Conservation (phyloP, 2,329 filamentous ascomycete species). For the Penicillium griseofulvum region DNA sequence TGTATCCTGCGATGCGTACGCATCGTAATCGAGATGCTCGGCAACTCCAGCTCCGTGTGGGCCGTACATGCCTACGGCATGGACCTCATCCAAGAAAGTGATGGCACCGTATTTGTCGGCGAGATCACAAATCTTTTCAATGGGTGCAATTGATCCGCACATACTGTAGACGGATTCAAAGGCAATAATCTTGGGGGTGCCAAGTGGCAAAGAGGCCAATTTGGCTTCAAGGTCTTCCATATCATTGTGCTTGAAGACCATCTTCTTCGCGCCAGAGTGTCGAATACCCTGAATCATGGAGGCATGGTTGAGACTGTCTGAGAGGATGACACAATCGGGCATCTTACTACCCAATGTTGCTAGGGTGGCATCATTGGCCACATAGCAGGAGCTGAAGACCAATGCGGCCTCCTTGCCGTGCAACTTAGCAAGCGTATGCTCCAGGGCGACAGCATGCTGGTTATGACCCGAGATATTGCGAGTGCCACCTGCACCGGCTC, state of each 20-base stretch:
- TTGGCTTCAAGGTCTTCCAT: slow-evolving; percentile 89
- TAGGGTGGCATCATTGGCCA: slow-evolving; percentile 95
- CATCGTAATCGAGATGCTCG: slow-evolving; percentile 93
- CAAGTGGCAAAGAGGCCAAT: slow-evolving; percentile 77
- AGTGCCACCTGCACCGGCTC: slow-evolving; percentile 90
- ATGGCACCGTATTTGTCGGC: slow-evolving; percentile 97
- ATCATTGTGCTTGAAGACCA: slow-evolving; percentile 99
- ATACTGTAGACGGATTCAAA: slow-evolving; percentile 99
- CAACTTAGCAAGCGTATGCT: slow-evolving; percentile 77
- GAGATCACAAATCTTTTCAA: slow-evolving; percentile 91
- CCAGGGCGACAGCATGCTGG: slow-evolving; percentile 82
- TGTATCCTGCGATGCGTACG: slow-evolving; percentile 71
- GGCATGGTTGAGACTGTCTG: slow-evolving; percentile 94
- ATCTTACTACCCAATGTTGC: slow-evolving; percentile 96
- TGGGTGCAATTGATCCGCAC: slow-evolving; percentile 96
- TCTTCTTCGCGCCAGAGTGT: slow-evolving; percentile 93
- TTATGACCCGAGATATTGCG: slow-evolving; percentile 98
- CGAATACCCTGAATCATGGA: slow-evolving; percentile 99
- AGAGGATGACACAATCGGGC: slow-evolving; percentile 95
- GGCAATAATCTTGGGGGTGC: slow-evolving; percentile 94
- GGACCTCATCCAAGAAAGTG: slow-evolving; percentile 97
- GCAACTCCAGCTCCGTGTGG: slow-evolving; percentile 93
- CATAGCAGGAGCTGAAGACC: slow-evolving; percentile 97
- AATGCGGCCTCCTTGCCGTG: slow-evolving; percentile 90
- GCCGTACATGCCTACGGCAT: slow-evolving; percentile 98